Conservation (phyloP, 352 stramenopile species). For the Pythium pectinolyticum region DNA sequence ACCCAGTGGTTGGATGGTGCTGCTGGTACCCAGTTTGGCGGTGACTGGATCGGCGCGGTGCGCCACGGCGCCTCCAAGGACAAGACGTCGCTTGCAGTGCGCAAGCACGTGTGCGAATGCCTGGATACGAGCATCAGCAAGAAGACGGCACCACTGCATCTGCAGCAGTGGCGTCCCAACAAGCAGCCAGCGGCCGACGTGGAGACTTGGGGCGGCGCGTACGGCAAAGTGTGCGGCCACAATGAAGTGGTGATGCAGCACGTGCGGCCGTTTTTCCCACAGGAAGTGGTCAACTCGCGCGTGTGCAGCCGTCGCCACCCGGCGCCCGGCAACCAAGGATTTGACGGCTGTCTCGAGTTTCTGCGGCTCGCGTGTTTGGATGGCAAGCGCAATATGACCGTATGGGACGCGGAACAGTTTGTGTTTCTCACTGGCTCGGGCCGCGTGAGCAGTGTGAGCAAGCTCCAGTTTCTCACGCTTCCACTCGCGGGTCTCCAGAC, state of each 20-base stretch:
- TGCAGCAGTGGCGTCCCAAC: conserved; percentile 72
- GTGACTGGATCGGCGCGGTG: conserved; percentile 61
- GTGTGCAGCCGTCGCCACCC: conserved; percentile 77
- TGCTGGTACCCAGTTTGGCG: conserved; percentile 41
- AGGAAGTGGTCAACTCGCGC: conserved; percentile 88
- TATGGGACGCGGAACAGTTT: conserved; percentile 87
- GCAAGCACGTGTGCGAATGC: conserved; percentile 37
- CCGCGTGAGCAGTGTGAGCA: conserved; percentile 53
- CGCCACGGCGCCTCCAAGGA: conserved; percentile 82
- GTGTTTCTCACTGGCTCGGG: conserved; percentile 57
- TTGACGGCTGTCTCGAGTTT: conserved; percentile 89
- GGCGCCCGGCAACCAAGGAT: conserved; percentile 85
- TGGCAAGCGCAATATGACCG: conserved; percentile 53
- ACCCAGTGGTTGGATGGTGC: conserved; percentile 86
- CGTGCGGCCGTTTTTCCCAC: conserved; percentile 81
- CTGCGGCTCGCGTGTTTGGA: conserved; percentile 61
- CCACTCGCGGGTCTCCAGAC: conserved; percentile 62
- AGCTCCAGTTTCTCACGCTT: conserved; percentile 64
- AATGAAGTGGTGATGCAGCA: conserved; percentile 90
- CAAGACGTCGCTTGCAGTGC: conserved; percentile 55
- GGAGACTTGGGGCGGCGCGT: conserved; percentile 78
- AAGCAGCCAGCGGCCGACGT: conserved; percentile 61
- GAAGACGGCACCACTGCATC: conserved; percentile 13
- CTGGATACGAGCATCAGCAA: not conserved
- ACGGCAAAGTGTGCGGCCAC: conserved; percentile 85